Evolutionary conservation across 139 green algal species (phyloP), one percentile per base, ranked within the genome.

Genomic region (Tetradesmus obliquus): DNA sequence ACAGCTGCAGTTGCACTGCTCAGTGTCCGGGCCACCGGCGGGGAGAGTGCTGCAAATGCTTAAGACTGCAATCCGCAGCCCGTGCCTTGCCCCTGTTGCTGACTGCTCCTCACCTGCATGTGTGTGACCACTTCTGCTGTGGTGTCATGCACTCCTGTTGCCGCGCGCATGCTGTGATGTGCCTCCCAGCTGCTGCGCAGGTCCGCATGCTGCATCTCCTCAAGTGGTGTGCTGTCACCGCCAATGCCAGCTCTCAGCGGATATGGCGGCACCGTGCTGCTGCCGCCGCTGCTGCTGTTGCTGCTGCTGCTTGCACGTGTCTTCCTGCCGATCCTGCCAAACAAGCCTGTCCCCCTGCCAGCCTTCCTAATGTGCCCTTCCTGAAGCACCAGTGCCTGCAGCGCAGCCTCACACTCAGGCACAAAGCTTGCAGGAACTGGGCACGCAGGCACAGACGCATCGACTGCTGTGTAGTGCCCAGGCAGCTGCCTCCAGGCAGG

Each of bases 151-250:
- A 90, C 55, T 4, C 15, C 55, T 3, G 13, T 74, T 6, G 91
- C 6, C 2, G 1, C 10, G 0, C n/a, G 62, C n/a, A n/a, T 57
- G 22, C 24, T 57, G 74, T 95, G 93, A 90, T 95, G 71, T 1
- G 5, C 81, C 17, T 66, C 22, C 90, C 93, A 96, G 90, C 94
- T 96, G 72, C 80, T 87, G 10, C 51, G 9, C 85, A 95, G 90
- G 87, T 96, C 94, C 17, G 32, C 57, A 19, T 93, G 90, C 93
- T 95, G 93, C 45, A 69, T 55, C 15, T 51, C 10, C 79, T 93
- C 87, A 71, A 95, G 80, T 6, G 89, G 93, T 45, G 57, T 66
- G 20, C 55, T 13, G 19, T 5, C 22, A 10, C 81, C n/a, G 45
- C n/a, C 7, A 9, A 58, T 19, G 51, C 15, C 55, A 45, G 60